Percentiles rank a stretch among this genome's conserved stretches.
Conservation (phyloP, 2,329 filamentous ascomycete genomes). For the Mycosphaerelloides madeirae region DNA sequence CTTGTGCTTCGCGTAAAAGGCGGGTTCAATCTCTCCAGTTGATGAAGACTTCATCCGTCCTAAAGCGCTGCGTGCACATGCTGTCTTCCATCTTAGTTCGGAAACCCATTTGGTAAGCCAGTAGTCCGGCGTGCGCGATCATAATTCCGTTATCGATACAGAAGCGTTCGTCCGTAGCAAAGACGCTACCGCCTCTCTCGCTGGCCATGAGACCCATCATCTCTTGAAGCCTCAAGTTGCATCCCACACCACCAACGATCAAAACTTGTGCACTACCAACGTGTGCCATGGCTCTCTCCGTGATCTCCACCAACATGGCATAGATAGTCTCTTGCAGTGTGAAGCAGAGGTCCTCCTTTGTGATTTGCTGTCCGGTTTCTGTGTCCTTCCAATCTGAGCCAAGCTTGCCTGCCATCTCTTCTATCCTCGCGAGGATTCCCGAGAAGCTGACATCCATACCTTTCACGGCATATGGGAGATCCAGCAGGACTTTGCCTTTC, state of each 20-base stretch:
- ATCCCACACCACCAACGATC: slow-evolving; percentile 92
- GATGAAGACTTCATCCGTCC: slow-evolving; percentile 49
- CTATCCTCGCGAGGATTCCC: slow-evolving; percentile 79
- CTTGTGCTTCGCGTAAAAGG: too few species aligned
- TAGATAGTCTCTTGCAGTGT: slow-evolving; percentile 92
- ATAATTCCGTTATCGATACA: slow-evolving; percentile 99
- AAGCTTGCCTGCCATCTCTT: slow-evolving; percentile 70
- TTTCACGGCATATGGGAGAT: slow-evolving; percentile 93
- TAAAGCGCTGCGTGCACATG: slow-evolving; percentile 56
- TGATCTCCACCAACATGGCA: slow-evolving; percentile 97
- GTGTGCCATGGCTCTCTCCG: slow-evolving; percentile 96
- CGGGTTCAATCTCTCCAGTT: slow-evolving; percentile 44
- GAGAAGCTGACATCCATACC: slow-evolving; percentile 98
- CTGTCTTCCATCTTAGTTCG: slow-evolving; percentile 72
- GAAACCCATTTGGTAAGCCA: slow-evolving; percentile 80
- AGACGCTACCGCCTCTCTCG: slow-evolving; percentile 83
- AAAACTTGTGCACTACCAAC: slow-evolving; percentile 86
- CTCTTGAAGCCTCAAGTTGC: slow-evolving; percentile 87
- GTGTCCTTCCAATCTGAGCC: slow-evolving; percentile 38
- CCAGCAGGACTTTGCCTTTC: slow-evolving; percentile 65
- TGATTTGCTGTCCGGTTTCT: slow-evolving; percentile 57
- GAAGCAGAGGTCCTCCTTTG: slow-evolving; percentile 83
- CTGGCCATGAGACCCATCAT: slow-evolving; percentile 98
- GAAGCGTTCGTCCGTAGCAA: slow-evolving; percentile 92
- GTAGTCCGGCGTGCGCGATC: slow-evolving; percentile 92